Percentiles rank a stretch among this genome's conserved stretches.
These are phyloP conservation scores for Candida sp. DNA, from an alignment of 1,139 yeast species.

Conservation along the genomic window DNA sequence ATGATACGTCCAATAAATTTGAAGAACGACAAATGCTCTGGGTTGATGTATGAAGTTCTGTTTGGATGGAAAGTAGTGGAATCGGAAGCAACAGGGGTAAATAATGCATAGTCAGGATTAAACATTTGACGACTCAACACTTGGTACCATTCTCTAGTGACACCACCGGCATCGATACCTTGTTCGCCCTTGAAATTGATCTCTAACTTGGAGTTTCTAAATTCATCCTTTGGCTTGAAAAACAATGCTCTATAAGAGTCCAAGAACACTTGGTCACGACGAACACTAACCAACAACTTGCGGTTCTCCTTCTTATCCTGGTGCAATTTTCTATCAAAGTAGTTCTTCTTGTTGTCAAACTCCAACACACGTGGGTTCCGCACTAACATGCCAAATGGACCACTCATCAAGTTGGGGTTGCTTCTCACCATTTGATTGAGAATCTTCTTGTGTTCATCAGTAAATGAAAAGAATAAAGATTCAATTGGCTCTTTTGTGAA, in stretches of 20 bases:
- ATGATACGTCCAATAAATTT: constrained; percentile 94
- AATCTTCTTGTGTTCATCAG: constrained; percentile 89
- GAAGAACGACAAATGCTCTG: constrained; percentile 91
- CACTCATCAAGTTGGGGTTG: constrained; percentile 95
- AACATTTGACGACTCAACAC: constrained; percentile 95
- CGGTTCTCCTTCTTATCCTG: constrained; percentile 44
- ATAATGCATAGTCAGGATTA: constrained; percentile 94
- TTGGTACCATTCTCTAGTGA: constrained; percentile 98
- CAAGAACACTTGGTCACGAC: constrained; percentile 90
- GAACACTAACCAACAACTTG: constrained; percentile 66
- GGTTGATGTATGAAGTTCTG: constrained; percentile 89
- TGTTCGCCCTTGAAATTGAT: constrained; percentile 90
- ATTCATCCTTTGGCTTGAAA: constrained; percentile 79
- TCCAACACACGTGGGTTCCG: constrained; percentile 90
- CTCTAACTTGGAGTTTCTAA: constrained; percentile 75
- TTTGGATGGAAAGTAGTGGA: constrained; percentile 97
- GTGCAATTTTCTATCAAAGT: constrained; percentile 78
- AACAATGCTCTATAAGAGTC: constrained; percentile 89
- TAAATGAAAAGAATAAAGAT: constrained; percentile 80
- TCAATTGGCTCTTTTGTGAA: constrained; percentile 80
- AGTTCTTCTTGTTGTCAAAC: constrained; percentile 92
- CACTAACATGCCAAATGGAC: constrained; percentile 91
- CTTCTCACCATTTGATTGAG: constrained; percentile 92
- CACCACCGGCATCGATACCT: constrained; percentile 99
- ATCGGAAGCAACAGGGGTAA: constrained; percentile 91